Evolutionary conservation across 2,329 filamentous ascomycete genomes (phyloP).

Genomic region (Diaporthe vexans): DNA sequence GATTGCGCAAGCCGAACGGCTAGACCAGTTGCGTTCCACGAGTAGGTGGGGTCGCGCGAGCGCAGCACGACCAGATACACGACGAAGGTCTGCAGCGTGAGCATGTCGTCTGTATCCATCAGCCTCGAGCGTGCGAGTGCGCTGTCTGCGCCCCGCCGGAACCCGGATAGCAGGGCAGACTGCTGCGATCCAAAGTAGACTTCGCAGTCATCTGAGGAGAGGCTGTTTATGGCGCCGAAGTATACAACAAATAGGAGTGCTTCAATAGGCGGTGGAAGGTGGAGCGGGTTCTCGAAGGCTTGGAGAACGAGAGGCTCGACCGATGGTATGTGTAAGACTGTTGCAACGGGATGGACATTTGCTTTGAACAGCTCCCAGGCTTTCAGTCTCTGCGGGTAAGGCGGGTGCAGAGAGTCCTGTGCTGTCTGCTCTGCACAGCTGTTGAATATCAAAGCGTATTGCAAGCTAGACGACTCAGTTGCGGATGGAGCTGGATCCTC

Average conservation of each 20-base stretch:
- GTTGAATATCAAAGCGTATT: slow-evolving; percentile 16
- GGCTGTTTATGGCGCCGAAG: slow-evolving; percentile 49
- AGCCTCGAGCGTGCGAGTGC: slow-evolving; percentile 71
- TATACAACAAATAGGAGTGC: slow-evolving; percentile 61
- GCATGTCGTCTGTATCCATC: slow-evolving; percentile 68
- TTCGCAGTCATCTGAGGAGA: slow-evolving; percentile 54
- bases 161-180: neutral
- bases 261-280: slow-evolving; percentile 53
- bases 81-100: slow-evolving; percentile 70
- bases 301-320: slow-evolving; percentile 17
- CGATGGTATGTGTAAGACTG: slow-evolving; percentile 19
- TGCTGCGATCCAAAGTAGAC: neutral
- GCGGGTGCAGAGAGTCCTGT: neutral
- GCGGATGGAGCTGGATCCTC: neutral
- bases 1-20: slow-evolving; percentile 62
- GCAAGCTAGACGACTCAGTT: neutral
- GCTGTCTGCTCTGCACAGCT: neutral
- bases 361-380: neutral
- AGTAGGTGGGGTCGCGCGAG: slow-evolving; percentile 56
- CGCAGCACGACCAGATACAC: slow-evolving; percentile 67
- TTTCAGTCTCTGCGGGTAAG: neutral
- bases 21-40: slow-evolving; percentile 58
- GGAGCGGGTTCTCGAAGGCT: slow-evolving; percentile 6
- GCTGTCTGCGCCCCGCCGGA: slow-evolving; percentile 63
- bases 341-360: neutral